Conservation (phyloP, 108 stramenopile species). For the Bacterosira constricta region DNA sequence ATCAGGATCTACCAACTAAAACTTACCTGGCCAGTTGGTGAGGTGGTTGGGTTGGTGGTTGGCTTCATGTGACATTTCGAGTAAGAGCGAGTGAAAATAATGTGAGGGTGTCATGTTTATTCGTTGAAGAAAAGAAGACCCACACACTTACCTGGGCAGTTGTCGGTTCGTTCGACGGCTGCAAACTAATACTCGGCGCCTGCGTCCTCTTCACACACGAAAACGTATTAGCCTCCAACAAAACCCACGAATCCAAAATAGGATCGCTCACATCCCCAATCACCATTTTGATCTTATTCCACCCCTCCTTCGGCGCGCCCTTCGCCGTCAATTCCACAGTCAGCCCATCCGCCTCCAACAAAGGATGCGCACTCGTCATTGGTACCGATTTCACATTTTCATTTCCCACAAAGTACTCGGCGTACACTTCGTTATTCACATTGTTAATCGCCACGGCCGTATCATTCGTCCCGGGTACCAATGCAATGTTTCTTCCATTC, state of each 20-base stretch:
- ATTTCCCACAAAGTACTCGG: slow-evolving; percentile 23
- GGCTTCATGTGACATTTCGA: no score
- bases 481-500: slow-evolving; percentile 44
- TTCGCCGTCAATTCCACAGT: slow-evolving; percentile 34
- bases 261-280: slow-evolving; percentile 30
- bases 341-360: slow-evolving; percentile 33
- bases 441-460: slow-evolving; percentile 36
- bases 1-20: no score
- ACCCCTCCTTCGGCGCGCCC: slow-evolving; percentile 7
- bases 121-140: no score
- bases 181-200: not conserved
- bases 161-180: not conserved
- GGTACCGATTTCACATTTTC: not conserved
- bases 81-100: no score
- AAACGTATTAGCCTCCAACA: slow-evolving; percentile 35
- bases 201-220: slow-evolving; percentile 14
- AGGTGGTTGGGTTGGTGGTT: not conserved
- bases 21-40: no score
- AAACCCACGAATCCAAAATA: slow-evolving; percentile 35
- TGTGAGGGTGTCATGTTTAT: no score
- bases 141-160: no score
- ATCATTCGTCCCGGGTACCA: slow-evolving; percentile 11
- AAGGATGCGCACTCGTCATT: slow-evolving; percentile 13
- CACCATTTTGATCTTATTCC: slow-evolving; percentile 32
- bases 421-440: slow-evolving; percentile 31